Evolutionary conservation across 805 yeast species (phyloP).

Genomic region (Cyberlindnera euphorbiae): DNA sequence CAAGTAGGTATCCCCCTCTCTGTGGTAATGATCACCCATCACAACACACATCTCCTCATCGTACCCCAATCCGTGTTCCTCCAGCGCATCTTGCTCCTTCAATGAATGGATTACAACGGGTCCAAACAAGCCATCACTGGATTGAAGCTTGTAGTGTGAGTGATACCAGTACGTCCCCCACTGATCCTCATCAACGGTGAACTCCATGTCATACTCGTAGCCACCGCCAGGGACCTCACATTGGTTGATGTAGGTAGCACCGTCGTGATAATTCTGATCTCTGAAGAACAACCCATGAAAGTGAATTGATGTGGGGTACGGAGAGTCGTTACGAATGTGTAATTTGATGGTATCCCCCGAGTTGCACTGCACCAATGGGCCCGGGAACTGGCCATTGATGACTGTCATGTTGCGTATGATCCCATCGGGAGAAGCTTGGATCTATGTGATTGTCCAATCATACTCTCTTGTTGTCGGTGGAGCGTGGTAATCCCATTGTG

Average conservation of each 20-base stretch:
- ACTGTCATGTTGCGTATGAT: slow-evolving; percentile 30
- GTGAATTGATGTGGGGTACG: slow-evolving; percentile 41
- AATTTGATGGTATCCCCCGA: slow-evolving; percentile 42
- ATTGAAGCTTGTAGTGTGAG: slow-evolving; percentile 44
- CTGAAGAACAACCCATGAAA: slow-evolving; percentile 49
- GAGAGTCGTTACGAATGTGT: slow-evolving; percentile 34
- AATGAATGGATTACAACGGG: slow-evolving; percentile 43
- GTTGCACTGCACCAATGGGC: slow-evolving; percentile 43
- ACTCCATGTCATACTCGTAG: slow-evolving; percentile 39
- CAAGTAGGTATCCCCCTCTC: slow-evolving; percentile 21
- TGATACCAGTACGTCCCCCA: slow-evolving; percentile 57
- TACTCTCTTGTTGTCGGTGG: slow-evolving; percentile 22
- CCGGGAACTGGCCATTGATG: slow-evolving; percentile 40
- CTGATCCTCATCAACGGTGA: slow-evolving; percentile 34
- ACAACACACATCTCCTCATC: slow-evolving; percentile 45
- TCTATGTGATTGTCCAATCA: slow-evolving; percentile 19
- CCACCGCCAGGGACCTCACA: slow-evolving; percentile 36
- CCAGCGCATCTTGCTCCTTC: slow-evolving; percentile 31
- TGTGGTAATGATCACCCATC: slow-evolving; percentile 48
- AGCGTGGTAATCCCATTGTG: slow-evolving; percentile 20
- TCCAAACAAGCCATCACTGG: slow-evolving; percentile 46
- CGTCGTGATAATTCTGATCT: slow-evolving; percentile 44
- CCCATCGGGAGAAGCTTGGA: slow-evolving; percentile 28
- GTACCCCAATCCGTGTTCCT: slow-evolving; percentile 28
- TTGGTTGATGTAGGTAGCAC: slow-evolving; percentile 47